phyloP scores from a whole-genome alignment of 345 rosid species.

The Eucalyptus pauciflora region DNA sequence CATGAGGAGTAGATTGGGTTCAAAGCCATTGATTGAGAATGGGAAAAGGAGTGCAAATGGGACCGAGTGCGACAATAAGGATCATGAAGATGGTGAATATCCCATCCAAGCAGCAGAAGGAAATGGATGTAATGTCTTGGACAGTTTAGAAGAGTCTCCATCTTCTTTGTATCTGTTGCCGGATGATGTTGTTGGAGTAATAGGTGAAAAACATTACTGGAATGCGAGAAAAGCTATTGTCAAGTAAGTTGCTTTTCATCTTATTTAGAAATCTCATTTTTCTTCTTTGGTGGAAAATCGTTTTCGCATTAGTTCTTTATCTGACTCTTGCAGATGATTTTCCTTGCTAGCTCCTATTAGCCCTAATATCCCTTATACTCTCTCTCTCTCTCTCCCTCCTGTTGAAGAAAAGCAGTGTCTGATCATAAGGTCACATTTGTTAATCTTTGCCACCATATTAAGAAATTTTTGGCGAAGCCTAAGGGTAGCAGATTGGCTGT shows the following conservation, averaged over 20 bases:
- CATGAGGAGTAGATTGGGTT: not conserved
- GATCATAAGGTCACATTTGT: not conserved
- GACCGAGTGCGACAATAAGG: slow-evolving; percentile 7
- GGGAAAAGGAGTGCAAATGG: slow-evolving; percentile 10
- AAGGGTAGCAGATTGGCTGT: not conserved
- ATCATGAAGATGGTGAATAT: not conserved
- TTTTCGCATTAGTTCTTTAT: not conserved
- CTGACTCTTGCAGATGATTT: not conserved
- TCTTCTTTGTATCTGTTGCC: slow-evolving; percentile 34
- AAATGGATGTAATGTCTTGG: not conserved
- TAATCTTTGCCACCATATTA: not conserved
- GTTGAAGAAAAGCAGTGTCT: not conserved
- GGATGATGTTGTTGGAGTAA: slow-evolving; percentile 41
- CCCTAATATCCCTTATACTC: not conserved
- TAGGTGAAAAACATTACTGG: slow-evolving; percentile 72
- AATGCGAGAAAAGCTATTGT: slow-evolving; percentile 54
- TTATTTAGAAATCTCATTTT: not conserved
- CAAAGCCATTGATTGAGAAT: slow-evolving; percentile 8
- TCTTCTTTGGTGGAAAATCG: not conserved
- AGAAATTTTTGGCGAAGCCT: not conserved
- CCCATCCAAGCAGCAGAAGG: slow-evolving; percentile 6
- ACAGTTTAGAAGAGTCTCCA: slow-evolving; percentile 15
- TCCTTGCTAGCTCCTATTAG: not conserved
- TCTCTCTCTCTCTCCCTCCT: not conserved
- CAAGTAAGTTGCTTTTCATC: slow-evolving; percentile 47